Evolutionary conservation across 441 rosid species (phyloP).

Genomic region (Adansonia grandidieri): DNA sequence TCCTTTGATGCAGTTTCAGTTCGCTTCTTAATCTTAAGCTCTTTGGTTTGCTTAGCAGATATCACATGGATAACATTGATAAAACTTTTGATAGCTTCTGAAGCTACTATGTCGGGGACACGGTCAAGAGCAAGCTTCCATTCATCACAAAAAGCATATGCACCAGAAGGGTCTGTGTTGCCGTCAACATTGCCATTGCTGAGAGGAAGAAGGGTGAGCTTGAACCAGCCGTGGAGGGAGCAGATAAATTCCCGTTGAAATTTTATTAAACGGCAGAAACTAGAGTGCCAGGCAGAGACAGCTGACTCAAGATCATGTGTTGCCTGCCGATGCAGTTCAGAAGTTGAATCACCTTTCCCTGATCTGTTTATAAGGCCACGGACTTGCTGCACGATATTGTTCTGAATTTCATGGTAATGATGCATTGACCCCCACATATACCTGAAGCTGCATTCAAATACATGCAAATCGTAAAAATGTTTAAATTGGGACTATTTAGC

Average conservation of each 20-base stretch:
- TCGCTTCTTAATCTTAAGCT: conserved; percentile 73
- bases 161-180: conserved; percentile 50
- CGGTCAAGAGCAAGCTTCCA: conserved; percentile 91
- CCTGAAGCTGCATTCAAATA: conserved; percentile 64
- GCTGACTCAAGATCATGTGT: conserved; percentile 90
- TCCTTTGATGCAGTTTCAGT: conserved; percentile 77
- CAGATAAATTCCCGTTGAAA: conserved; percentile 76
- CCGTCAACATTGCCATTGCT: conserved; percentile 52
- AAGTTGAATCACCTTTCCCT: conserved; percentile 75
- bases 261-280: conserved; percentile 77
- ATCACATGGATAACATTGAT: conserved; percentile 78
- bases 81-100: conserved; percentile 96
- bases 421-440: conserved; percentile 97
- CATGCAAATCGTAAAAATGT: conserved; percentile 1
- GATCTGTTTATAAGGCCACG: conserved; percentile 80
- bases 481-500: neutral
- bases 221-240: conserved; percentile 89
- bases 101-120: conserved; percentile 91
- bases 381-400: conserved; percentile 85
- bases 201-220: conserved; percentile 75
- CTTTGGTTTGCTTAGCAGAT: conserved; percentile 71
- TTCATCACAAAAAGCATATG: conserved; percentile 75
- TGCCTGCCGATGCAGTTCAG: conserved; percentile 85
- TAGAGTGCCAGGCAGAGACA: conserved; percentile 84
- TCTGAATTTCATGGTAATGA: conserved; percentile 81